Evolutionary conservation across 495 filamentous ascomycete species (phyloP).

Genomic region (Penicillium macrosclerotiorum): DNA sequence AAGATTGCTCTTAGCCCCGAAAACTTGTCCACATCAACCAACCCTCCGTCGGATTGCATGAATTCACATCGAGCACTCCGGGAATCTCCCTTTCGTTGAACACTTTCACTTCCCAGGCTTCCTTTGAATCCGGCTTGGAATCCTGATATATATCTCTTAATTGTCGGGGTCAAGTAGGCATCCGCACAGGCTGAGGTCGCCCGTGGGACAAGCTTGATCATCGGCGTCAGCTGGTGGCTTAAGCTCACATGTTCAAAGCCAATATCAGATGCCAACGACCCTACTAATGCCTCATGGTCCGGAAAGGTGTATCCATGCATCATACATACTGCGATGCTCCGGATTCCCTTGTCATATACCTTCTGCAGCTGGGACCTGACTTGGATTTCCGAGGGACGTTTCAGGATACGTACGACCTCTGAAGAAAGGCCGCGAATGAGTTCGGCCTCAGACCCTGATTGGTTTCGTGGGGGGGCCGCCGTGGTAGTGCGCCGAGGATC

Average conservation of each 20-base stretch:
- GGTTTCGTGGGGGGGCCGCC: conserved; percentile 1
- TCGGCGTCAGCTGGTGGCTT: conserved; percentile 65
- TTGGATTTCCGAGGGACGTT: conserved; percentile 15
- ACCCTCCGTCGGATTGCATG: conserved; percentile 51
- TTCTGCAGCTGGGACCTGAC: conserved; percentile 34
- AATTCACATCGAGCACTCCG: conserved; percentile 52
- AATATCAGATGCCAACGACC: conserved; percentile 26
- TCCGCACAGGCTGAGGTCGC: conserved; percentile 87
- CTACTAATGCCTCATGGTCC: conserved; percentile 35
- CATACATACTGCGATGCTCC: conserved; percentile 45
- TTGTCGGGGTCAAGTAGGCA: conserved; percentile 87
- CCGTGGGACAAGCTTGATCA: conserved; percentile 66
- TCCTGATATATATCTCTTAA: conserved; percentile 81
- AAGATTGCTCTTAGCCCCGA: conserved; percentile 52
- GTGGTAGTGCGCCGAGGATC: conserved; percentile 24
- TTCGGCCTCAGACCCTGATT: conserved; percentile 1
- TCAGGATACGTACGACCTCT: conserved; percentile 45
- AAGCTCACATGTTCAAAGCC: conserved; percentile 53
- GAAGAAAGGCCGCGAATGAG: conserved; percentile 24
- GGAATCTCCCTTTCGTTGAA: conserved; percentile 16
- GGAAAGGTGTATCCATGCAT: conserved; percentile 49
- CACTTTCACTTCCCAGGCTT: conserved; percentile 27
- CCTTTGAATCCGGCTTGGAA: conserved; percentile 66
- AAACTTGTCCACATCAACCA: conserved; percentile 47
- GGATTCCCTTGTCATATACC: conserved; percentile 35